Base-by-base conservation (phyloP, 495 filamentous ascomycete species). In the Eremomyces bilateralis region DNA sequence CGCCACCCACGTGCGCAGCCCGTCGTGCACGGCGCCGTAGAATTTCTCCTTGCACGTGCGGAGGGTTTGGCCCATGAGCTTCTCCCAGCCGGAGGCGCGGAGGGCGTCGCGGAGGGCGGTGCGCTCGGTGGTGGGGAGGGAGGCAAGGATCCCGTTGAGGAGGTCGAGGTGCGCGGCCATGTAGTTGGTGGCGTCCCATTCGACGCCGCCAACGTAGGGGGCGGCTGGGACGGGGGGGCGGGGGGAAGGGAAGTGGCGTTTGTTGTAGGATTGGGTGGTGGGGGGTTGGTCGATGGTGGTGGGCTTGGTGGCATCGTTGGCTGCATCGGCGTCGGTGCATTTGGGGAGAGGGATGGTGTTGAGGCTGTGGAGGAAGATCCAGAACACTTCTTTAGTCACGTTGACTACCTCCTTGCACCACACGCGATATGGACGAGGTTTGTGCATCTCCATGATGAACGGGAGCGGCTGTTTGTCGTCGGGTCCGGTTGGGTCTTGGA, bases 171-270 rank as follows among this genome's bases (percentile, higher is more conserved):
- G 90, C 4, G 75, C 71, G 20, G 84, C 80, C 12, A 97, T 61
- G 46, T 97, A 97, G 54, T 85, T 92, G 6, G 88, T 94, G 6
- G 88, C 84, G 51, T 97, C 88, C 90, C 90, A 97, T 57, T 97
- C 88, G 10, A 97, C 88, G 32, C 90, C 88, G 27, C 88, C 90
- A 31, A 97, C 82, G 52, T 95, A 94, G 5, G 88, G 90, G 13
- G 85, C 85, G 15, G 90, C 84, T 10, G 88, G 82, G 4, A 94
- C 80, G 0, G 85, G 88, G 4, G 84, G 79, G 1, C 80, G 73
- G 39, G 81, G 76, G n/a, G 65, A 61, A 0, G 88, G 88, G 53
- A 94, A 97, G 53, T 93, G 73, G 8, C 66, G 63, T 33, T 66
- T 54, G 47, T 67, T 63, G 58, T 82, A 85, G 12, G 53, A 45